Conservation (phyloP, 768 basidiomycete species). For the Leccinum ochraceum region DNA sequence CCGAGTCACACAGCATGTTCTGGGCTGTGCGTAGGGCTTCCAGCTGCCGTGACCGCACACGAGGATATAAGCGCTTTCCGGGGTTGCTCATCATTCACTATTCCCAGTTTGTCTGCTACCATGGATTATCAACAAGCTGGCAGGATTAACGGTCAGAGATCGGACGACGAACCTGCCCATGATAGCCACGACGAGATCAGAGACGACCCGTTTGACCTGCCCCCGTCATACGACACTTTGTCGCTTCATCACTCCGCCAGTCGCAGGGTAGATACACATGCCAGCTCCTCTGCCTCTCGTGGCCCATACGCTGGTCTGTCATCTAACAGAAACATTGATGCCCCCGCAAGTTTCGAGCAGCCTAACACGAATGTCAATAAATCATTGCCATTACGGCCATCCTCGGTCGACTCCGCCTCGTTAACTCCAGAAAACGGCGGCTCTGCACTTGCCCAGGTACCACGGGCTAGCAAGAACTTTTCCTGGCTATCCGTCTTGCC, state of each 20-base stretch:
- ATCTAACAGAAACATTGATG: background rate
- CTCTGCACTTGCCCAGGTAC: background rate
- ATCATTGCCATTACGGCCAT: background rate
- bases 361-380: background rate
- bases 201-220: background rate
- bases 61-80: background rate
- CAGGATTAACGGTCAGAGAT: too few relatives aligned
- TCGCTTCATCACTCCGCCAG: background rate
- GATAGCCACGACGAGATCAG: background rate
- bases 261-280: background rate
- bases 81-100: too few relatives aligned
- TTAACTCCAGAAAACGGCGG: background rate
- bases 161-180: too few relatives aligned
- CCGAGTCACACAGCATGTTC: too few relatives aligned
- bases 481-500: slow-evolving; percentile 34
- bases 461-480: slow-evolving; percentile 6
- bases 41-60: too few relatives aligned
- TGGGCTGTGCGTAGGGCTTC: too few relatives aligned
- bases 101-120: too few relatives aligned
- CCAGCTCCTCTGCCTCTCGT: background rate
- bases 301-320: background rate
- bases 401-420: background rate
- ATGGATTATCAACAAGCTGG: too few relatives aligned
- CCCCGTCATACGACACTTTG: slow-evolving; percentile 21
- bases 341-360: background rate